Evolutionary conservation across 2,329 filamentous ascomycete species (phyloP).

Genomic region (Didymella exigua): DNA sequence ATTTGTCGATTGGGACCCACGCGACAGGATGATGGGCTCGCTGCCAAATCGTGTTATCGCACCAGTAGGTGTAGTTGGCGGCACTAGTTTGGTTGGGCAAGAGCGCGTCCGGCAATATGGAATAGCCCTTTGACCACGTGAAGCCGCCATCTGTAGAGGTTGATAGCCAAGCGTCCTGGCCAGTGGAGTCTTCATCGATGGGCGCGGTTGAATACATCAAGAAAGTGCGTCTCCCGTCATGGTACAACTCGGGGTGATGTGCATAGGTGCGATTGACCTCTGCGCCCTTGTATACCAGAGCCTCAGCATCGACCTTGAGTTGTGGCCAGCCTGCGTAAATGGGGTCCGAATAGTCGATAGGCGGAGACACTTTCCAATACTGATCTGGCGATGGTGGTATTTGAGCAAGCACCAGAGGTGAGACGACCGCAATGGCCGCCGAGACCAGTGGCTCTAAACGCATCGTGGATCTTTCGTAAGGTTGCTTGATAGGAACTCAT

Average conservation of each 20-base stretch:
- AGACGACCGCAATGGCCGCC: not conserved
- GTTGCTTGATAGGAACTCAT: too few species aligned
- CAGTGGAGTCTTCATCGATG: constrained; percentile 20
- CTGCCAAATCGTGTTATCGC: constrained; percentile 20
- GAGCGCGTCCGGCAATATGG: constrained; percentile 18
- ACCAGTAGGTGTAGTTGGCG: constrained; percentile 24
- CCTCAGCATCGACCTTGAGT: constrained; percentile 15
- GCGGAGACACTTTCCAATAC: constrained; percentile 20
- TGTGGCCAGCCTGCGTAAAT: constrained; percentile 19
- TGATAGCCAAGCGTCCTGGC: constrained; percentile 20
- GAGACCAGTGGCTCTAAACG: not conserved
- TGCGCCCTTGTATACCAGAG: constrained; percentile 19
- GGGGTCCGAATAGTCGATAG: constrained; percentile 20
- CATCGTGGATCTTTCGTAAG: not conserved
- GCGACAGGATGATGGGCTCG: constrained; percentile 20
- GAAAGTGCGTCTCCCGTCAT: constrained; percentile 15
- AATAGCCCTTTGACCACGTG: constrained; percentile 19
- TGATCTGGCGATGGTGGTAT: constrained; percentile 10
- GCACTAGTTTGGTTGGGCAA: constrained; percentile 15
- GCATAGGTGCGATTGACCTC: constrained; percentile 18
- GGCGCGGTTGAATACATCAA: constrained; percentile 20
- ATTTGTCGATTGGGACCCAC: constrained; percentile 15
- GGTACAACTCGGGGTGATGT: constrained; percentile 21
- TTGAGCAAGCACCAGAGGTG: not conserved
- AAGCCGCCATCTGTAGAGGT: constrained; percentile 21